Evolutionary conservation across 2,329 filamentous ascomycete genomes (phyloP).

Genomic region (Lachnellula suecica): DNA sequence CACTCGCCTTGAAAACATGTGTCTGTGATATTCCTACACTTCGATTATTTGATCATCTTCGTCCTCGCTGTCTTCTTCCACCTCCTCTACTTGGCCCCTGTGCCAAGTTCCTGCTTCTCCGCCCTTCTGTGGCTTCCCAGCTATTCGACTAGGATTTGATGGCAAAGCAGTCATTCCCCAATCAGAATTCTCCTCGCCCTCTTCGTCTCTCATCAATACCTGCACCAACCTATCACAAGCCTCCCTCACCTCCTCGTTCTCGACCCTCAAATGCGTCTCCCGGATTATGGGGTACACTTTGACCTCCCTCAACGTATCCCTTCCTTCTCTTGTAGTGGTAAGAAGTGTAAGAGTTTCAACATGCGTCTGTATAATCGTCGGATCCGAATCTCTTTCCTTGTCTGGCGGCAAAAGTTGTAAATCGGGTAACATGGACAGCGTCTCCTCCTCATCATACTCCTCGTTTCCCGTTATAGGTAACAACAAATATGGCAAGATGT

Average conservation of each 20-base stretch:
- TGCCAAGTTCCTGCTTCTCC: constrained; percentile 17
- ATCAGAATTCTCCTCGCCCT: constrained; percentile 30
- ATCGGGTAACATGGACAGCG: constrained; percentile 82
- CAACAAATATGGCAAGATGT: constrained; percentile 85
- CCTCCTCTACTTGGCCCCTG: constrained; percentile 15
- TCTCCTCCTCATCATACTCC: constrained; percentile 85
- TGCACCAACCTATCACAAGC: constrained; percentile 89
- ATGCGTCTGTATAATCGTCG: constrained; percentile 78
- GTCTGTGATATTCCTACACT: constrained; percentile 21
- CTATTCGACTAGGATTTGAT: constrained; percentile 5
- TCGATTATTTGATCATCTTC: constrained; percentile 35
- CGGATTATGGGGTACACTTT: constrained; percentile 88
- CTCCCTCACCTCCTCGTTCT: constrained; percentile 78
- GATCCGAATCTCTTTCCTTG: constrained; percentile 79
- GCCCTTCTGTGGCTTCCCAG: constrained; percentile 10
- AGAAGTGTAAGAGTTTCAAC: constrained; percentile 84
- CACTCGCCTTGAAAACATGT: too few species aligned
- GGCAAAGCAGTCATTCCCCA: constrained; percentile 28
- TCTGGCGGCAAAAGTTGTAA: constrained; percentile 86
- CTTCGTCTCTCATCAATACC: constrained; percentile 40
- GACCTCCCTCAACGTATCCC: constrained; percentile 71
- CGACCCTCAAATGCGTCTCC: constrained; percentile 76
- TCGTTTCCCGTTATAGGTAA: constrained; percentile 86
- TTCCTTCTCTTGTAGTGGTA: constrained; percentile 72
- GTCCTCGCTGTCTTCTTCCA: constrained; percentile 27